A percentile compares a stretch with the other conserved stretches of the same genome.
These are phyloP conservation scores for Colletotrichum kahawae DNA, from an alignment of 2,329 filamentous ascomycete genomes.

Conservation along the genomic window DNA sequence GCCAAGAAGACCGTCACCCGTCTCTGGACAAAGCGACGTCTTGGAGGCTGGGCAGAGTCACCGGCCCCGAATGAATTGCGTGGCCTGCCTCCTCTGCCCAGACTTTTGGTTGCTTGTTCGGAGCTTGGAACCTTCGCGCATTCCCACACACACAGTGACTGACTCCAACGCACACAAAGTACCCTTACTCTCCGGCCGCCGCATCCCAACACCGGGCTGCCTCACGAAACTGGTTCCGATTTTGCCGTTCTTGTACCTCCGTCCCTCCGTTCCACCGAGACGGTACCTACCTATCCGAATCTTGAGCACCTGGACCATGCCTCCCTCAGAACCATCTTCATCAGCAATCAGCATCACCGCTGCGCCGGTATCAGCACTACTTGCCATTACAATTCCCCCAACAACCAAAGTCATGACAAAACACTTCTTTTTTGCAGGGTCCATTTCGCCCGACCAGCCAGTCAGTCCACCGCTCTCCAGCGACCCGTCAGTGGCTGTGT, in stretches of 20 bases:
- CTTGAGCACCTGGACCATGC: not conserved
- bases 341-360: not conserved
- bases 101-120: not conserved
- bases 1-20: conserved; percentile 10
- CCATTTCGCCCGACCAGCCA: not conserved
- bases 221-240: not conserved
- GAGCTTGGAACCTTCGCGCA: not conserved
- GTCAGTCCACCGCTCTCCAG: not conserved
- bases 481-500: conserved; percentile 6
- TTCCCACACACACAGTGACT: not conserved
- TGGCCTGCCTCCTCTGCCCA: conserved; percentile 2
- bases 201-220: not conserved
- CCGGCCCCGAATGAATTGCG: conserved; percentile 15
- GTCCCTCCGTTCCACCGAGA: not conserved
- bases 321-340: not conserved
- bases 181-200: not conserved
- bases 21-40: conserved; percentile 6
- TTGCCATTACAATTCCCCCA: not conserved
- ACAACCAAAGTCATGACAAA: not conserved
- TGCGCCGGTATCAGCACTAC: not conserved
- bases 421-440: not conserved
- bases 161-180: not conserved
- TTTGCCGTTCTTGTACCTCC: not conserved
- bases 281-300: not conserved
- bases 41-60: conserved; percentile 22